phyloP scores from a whole-genome alignment of 139 green algal species.

The Coelastrella sp. region DNA sequence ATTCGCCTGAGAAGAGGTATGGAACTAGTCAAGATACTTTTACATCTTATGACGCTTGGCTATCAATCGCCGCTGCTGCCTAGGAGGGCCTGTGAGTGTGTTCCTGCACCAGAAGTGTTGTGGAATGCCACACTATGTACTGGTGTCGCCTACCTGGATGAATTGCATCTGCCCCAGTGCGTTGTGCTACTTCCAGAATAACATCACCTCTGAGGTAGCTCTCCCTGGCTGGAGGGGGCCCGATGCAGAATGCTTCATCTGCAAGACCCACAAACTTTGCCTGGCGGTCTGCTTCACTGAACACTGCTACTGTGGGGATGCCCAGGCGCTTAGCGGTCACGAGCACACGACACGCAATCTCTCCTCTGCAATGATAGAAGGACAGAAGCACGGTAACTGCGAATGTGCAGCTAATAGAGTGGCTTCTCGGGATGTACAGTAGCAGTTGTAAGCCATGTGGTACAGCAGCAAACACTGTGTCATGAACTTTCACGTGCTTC shows the following conservation, averaged over 20 bases:
- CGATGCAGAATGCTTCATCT: slow-evolving; percentile 87
- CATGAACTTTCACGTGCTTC: not conserved
- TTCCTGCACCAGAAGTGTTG: not conserved
- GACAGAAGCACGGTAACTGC: not conserved
- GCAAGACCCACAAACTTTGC: slow-evolving; percentile 69
- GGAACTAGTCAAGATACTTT: too few species aligned
- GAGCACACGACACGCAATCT: slow-evolving; percentile 93
- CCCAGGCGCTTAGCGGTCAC: slow-evolving; percentile 80
- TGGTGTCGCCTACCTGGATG: slow-evolving; percentile 58
- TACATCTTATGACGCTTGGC: too few species aligned
- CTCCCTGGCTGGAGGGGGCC: slow-evolving; percentile 69
- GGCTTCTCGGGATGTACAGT: not conserved
- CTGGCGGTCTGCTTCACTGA: slow-evolving; percentile 39
- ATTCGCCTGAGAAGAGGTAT: too few species aligned
- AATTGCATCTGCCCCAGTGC: slow-evolving; percentile 74
- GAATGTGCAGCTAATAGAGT: not conserved
- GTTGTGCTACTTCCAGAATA: slow-evolving; percentile 72
- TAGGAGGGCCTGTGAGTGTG: not conserved
- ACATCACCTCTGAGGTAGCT: slow-evolving; percentile 82
- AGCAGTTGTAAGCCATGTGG: too few species aligned
- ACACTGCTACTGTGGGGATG: slow-evolving; percentile 88
- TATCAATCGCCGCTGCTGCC: not conserved
- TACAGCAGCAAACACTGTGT: not conserved
- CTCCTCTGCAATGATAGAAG: slow-evolving; percentile 79
- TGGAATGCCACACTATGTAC: not conserved